Conservation (phyloP, 176 grass and related monocot genomes). For the Aechmea fasciata region DNA sequence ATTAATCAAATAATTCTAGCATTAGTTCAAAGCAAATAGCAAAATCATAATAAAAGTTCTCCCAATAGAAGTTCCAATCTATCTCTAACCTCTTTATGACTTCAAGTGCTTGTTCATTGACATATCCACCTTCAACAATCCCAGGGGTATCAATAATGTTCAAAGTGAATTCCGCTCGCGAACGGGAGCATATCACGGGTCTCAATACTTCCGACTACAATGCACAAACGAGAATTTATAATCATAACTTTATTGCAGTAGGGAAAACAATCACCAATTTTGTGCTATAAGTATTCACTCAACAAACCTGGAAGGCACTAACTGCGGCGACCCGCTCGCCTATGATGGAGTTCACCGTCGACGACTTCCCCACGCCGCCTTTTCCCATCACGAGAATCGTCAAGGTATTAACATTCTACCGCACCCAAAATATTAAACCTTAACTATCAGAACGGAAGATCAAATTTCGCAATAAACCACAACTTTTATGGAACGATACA, state of each 20-base stretch:
- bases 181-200: slow-evolving; percentile 16
- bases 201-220: slow-evolving; percentile 7
- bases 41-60: not conserved
- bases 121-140: slow-evolving; percentile 22
- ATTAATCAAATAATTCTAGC: too few species aligned
- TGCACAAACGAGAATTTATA: not conserved
- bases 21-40: too few species aligned
- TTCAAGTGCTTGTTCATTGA: slow-evolving; percentile 15
- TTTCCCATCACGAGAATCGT: slow-evolving; percentile 26
- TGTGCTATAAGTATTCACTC: not conserved
- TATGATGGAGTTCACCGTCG: slow-evolving; percentile 15
- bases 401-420: slow-evolving; percentile 17
- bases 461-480: not conserved
- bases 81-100: slow-evolving; percentile 7
- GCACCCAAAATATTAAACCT: not conserved
- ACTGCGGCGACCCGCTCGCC: slow-evolving; percentile 12
- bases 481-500: not conserved
- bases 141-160: slow-evolving; percentile 18
- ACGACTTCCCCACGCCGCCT: slow-evolving; percentile 18
- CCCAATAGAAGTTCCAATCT: not conserved
- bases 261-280: not conserved
- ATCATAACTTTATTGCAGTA: not conserved
- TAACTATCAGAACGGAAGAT: not conserved
- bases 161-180: slow-evolving; percentile 4
- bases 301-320: slow-evolving; percentile 18